These are phyloP conservation scores for Cercospora zeae-maydis DNA, from an alignment of 2,329 filamentous ascomycete genomes.

Conservation along the genomic window DNA sequence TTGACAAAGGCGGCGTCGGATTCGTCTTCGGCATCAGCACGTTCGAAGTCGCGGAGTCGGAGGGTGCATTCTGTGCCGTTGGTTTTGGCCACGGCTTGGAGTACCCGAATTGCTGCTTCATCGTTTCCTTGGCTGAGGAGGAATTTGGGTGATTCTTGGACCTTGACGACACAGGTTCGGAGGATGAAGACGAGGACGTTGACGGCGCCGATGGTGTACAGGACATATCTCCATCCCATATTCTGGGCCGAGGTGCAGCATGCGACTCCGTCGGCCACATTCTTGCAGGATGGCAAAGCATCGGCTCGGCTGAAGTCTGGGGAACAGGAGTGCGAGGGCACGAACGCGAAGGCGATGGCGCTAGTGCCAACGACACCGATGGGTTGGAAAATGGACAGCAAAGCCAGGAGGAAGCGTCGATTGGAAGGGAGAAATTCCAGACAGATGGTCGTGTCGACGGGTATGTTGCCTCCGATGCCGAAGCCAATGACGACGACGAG, in stretches of 20 bases:
- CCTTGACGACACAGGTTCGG: constrained; percentile 53
- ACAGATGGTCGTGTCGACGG: constrained; percentile 55
- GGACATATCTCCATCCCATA: constrained; percentile 47
- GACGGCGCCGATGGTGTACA: constrained; percentile 42
- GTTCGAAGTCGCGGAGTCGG: constrained; percentile 38
- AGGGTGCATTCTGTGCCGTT: constrained; percentile 39
- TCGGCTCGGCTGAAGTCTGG: constrained; percentile 48
- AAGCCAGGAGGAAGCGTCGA: constrained; percentile 51
- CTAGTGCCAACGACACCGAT: constrained; percentile 53
- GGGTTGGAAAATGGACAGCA: constrained; percentile 55
- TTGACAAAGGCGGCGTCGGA: not conserved
- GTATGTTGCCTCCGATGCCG: constrained; percentile 52
- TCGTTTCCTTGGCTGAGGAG: constrained; percentile 54
- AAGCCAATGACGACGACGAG: constrained; percentile 55
- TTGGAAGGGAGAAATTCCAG: constrained; percentile 55
- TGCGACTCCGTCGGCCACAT: constrained; percentile 27
- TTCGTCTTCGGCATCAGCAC: constrained; percentile 26
- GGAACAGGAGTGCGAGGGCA: constrained; percentile 50
- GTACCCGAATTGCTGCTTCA: constrained; percentile 47
- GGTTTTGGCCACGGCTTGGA: constrained; percentile 44
- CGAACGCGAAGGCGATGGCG: constrained; percentile 53
- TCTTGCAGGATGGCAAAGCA: constrained; percentile 46
- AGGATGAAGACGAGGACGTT: constrained; percentile 48
- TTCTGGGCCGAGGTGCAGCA: constrained; percentile 42
- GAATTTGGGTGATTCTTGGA: constrained; percentile 60